These are phyloP conservation scores for Eucalyptus victrix DNA, from an alignment of 345 rosid genomes.

Conservation along the genomic window DNA sequence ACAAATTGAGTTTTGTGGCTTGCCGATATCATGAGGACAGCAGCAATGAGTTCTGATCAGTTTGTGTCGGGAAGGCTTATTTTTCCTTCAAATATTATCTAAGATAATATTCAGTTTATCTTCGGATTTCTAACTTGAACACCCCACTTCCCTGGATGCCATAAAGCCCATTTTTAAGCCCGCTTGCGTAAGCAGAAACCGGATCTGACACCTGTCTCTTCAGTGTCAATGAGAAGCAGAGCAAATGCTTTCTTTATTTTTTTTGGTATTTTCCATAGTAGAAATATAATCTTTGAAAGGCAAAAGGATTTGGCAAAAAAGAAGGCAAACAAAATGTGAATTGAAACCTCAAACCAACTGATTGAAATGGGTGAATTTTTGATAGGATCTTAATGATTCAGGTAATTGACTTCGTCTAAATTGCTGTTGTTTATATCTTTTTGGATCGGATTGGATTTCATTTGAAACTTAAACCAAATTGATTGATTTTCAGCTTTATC, in stretches of 20 bases:
- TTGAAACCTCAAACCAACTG: not conserved
- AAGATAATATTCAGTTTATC: not conserved
- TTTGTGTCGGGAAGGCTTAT: not conserved
- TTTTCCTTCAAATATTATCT: not conserved
- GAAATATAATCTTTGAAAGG: not conserved
- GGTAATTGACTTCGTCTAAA: not conserved
- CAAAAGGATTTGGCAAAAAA: not conserved
- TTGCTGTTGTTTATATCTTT: not conserved
- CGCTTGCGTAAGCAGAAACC: not conserved
- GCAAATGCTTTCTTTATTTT: not conserved
- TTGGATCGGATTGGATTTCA: accelerated
- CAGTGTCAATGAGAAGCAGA: not conserved
- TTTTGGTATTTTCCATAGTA: not conserved
- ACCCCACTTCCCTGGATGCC: not conserved
- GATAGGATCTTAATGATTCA: not conserved
- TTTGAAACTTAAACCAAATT: accelerated
- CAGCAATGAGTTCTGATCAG: accelerated
- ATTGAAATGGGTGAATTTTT: not conserved
- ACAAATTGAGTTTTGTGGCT: not conserved
- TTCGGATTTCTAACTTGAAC: too few species aligned
- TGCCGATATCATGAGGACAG: not conserved
- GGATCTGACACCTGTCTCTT: not conserved
- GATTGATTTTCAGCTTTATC: not conserved
- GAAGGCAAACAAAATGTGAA: not conserved
- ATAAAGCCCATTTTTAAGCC: not conserved